phyloP scores from a whole-genome alignment of 495 filamentous ascomycete genomes.

The Aspergillus bridgeri region DNA sequence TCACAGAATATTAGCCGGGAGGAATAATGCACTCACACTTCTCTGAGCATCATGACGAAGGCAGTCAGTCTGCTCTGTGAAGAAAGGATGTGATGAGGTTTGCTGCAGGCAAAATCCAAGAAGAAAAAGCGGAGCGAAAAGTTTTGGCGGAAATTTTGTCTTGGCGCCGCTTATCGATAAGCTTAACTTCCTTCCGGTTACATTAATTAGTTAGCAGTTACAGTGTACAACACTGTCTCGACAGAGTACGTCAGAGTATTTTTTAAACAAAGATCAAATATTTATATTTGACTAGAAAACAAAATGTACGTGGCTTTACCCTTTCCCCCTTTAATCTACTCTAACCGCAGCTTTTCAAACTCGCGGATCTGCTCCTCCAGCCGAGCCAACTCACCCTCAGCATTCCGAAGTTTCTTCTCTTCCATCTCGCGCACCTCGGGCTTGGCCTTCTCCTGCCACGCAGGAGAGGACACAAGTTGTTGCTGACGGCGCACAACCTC shows the following conservation, averaged over 20 bases:
- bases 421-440: conserved; percentile 56
- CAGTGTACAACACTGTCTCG: neutral
- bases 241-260: neutral
- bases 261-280: neutral
- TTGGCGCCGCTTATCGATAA: conserved; percentile 32
- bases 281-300: conserved; percentile 3
- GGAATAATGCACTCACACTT: conserved; percentile 32
- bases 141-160: conserved; percentile 24
- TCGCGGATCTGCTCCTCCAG: conserved; percentile 53
- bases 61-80: conserved; percentile 1
- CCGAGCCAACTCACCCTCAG: conserved; percentile 51
- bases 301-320: conserved; percentile 1
- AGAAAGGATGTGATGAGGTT: conserved; percentile 1
- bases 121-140: conserved; percentile 16
- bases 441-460: conserved; percentile 47
- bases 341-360: conserved; percentile 47
- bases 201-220: too few relatives aligned
- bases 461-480: conserved; percentile 31
- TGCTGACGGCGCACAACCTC: conserved; percentile 35
- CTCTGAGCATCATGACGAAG: conserved; percentile 25
- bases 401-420: conserved; percentile 55
- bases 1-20: neutral
- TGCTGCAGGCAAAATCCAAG: conserved; percentile 2
- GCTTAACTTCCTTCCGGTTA: too few relatives aligned
- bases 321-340: conserved; percentile 29